Evolutionary conservation across 345 rosid genomes (phyloP).

Genomic region (Salix brachista): DNA sequence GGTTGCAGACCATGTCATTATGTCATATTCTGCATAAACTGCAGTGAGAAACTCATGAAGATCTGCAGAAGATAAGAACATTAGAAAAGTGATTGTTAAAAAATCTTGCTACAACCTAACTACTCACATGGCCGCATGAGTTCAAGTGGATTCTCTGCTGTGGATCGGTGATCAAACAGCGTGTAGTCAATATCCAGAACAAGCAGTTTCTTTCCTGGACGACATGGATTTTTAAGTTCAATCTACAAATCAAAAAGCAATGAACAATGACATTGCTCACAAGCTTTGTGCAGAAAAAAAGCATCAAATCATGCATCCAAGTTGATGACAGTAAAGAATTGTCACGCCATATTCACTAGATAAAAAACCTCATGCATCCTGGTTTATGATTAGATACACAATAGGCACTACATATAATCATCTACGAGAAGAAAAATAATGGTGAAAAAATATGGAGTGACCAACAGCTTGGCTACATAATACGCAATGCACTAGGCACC

Average conservation of each 20-base stretch:
- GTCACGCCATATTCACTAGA: no score
- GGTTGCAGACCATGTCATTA: conserved; percentile 97
- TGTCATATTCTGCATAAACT: conserved; percentile 81
- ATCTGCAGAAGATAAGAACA: conserved; percentile 44
- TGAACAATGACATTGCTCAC: background rate
- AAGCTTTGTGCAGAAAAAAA: background rate
- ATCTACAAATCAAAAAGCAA: conserved; percentile 39
- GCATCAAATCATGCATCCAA: background rate
- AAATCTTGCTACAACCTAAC: background rate
- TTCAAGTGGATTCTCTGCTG: conserved; percentile 80
- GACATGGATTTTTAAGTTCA: conserved; percentile 65
- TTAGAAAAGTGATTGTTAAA: background rate
- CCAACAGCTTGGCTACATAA: background rate
- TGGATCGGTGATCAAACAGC: conserved; percentile 85
- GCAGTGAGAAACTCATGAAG: conserved; percentile 96
- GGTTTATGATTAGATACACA: background rate
- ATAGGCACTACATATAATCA: background rate
- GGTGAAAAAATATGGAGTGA: background rate
- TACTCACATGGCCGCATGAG: conserved; percentile 91
- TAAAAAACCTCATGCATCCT: no score
- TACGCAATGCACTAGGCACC: background rate
- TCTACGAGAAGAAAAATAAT: background rate
- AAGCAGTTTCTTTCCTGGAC: conserved; percentile 83
- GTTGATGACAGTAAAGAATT: no score
- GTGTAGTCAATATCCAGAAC: conserved; percentile 96